Evolutionary conservation across 495 filamentous ascomycete species (phyloP), one percentile per base, ranked within the genome.

Genomic region (Aspergillus cavernicola): DNA sequence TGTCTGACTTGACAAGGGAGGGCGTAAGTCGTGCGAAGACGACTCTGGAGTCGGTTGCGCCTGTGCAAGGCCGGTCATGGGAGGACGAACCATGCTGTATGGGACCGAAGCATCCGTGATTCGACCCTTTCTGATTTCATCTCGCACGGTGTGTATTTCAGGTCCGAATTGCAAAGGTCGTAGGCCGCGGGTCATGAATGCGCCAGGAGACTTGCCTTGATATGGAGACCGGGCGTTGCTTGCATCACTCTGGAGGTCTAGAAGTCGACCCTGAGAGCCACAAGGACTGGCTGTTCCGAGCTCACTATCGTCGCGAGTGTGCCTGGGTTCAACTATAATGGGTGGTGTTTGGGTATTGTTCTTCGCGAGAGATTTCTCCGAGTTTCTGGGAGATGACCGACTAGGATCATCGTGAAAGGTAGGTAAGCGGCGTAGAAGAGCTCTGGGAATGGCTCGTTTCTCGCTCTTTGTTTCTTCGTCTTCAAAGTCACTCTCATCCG

Each of bases 311-410:
- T 43, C 48, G n/a, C 72, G n/a, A n/a, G n/a, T n/a, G n/a, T n/a
- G 73, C 47, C 68, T 64, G 18, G 72, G 62, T 4, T 77, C 66
- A 0, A 80, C 78, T 56, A 84, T 80, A 16, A 60, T 67, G n/a
- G 82, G 76, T 24, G 83, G 62, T 42, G 77, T 73, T n/a, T 58
- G 58, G 8, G 68, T 61, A 44, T 59, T 55, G 37, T 44, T 67
- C 63, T 56, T 74, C 41, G 55, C 56, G 4, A 65, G 42, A 26
- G 55, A 43, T 47, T 67, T 76, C 1, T 73, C 70, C 4, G 63
- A 60, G 16, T 70, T 63, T 10, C 52, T 63, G 31, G 63, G 71
- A 53, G 59, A 57, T 16, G 67, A 40, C 9, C 63, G 67, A 40
- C 55, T 61, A 32, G 61, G 46, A 45, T 76, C 70, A 19, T 80